Conservation (phyloP, 768 basidiomycete genomes). For the Tremella fuciformis region DNA sequence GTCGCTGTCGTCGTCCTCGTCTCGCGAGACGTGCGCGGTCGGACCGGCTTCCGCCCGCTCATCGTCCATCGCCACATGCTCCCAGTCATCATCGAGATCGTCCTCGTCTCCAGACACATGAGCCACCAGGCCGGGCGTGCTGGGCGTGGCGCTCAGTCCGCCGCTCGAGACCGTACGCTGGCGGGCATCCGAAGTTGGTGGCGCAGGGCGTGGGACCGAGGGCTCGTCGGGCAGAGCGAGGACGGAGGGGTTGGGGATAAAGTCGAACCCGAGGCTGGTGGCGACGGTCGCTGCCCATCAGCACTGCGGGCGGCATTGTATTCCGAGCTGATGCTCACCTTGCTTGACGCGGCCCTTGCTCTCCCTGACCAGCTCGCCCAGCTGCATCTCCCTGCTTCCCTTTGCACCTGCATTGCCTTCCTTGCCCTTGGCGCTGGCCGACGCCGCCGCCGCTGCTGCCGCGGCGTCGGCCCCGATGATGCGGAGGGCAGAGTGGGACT, state of each 20-base stretch:
- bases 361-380: conserved; percentile 37
- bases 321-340: not conserved
- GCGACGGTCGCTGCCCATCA: conserved; percentile 36
- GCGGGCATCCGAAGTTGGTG: not conserved
- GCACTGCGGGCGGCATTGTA: not conserved
- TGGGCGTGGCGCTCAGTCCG: conserved; percentile 4
- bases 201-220: conserved; percentile 1
- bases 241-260: conserved; percentile 39
- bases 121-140: conserved; percentile 12
- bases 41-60: conserved; percentile 4
- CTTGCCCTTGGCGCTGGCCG: not conserved
- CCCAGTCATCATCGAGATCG: conserved; percentile 19
- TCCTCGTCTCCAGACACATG: no score
- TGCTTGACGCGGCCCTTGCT: conserved; percentile 14
- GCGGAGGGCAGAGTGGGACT: conserved; percentile 7
- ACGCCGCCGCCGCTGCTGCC: not conserved
- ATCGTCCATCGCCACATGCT: conserved; percentile 10
- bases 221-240: conserved; percentile 32
- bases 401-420: not conserved
- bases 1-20: conserved; percentile 31
- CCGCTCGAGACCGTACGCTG: conserved; percentile 2
- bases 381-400: conserved; percentile 26
- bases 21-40: not conserved
- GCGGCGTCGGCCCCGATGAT: not conserved
- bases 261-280: conserved; percentile 44